Conservation (phyloP, 345 rosid species). For the Eucalyptus camaldulensis region DNA sequence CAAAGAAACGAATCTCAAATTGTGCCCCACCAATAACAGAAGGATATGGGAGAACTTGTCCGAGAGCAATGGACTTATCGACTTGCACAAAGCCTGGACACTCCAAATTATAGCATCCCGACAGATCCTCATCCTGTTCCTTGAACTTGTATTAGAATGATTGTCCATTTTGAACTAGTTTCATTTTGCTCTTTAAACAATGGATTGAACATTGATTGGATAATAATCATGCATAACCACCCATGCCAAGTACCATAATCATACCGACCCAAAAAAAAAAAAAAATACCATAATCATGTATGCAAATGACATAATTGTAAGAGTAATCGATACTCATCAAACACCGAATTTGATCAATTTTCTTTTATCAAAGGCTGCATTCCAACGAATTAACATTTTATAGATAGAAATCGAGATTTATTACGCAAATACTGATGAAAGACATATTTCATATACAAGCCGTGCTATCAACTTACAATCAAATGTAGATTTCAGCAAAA, state of each 20-base stretch:
- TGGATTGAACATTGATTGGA: neutral
- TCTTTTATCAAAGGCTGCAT: neutral
- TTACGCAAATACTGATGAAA: neutral
- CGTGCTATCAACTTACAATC: neutral
- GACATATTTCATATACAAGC: neutral
- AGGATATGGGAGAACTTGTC: too few species aligned
- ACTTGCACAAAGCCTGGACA: too few species aligned
- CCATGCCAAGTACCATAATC: neutral
- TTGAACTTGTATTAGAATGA: neutral
- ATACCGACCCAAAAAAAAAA: too few species aligned
- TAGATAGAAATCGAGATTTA: too few species aligned
- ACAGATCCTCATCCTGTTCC: neutral
- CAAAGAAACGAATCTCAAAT: too few species aligned
- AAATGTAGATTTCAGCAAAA: neutral
- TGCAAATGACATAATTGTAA: neutral
- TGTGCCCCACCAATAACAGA: too few species aligned
- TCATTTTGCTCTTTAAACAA: neutral
- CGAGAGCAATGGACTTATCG: too few species aligned
- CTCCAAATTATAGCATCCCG: too few species aligned
- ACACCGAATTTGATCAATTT: neutral
- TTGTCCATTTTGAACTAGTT: neutral
- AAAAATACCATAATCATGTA: neutral
- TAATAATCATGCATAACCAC: neutral
- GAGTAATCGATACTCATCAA: neutral
- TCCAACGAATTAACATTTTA: neutral